These are phyloP conservation scores for Parasarocladium wereldwijsianum DNA, from an alignment of 2,329 filamentous ascomycete genomes.

Conservation along the genomic window DNA sequence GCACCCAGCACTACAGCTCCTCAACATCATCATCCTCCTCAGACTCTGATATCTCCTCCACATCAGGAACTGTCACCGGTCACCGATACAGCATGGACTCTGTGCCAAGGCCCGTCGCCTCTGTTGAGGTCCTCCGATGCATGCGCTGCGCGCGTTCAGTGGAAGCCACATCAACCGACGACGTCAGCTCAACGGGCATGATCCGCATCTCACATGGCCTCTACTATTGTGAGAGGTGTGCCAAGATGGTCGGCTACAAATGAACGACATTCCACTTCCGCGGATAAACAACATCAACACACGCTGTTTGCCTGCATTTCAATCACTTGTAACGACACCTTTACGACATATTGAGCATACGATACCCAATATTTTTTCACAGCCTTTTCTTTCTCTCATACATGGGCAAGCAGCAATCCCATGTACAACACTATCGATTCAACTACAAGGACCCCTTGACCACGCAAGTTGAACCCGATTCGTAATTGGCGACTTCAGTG, in stretches of 20 bases:
- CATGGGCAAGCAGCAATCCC: too few relatives aligned
- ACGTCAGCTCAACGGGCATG: slow-evolving; percentile 44
- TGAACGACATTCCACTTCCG: too few relatives aligned
- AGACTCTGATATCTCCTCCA: slow-evolving; percentile 27
- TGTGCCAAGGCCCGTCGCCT: slow-evolving; percentile 27
- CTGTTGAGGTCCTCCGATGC: slow-evolving; percentile 47
- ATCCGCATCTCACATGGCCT: slow-evolving; percentile 49
- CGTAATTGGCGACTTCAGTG: too few relatives aligned
- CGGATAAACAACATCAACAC: too few relatives aligned
- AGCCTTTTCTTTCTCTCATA: too few relatives aligned
- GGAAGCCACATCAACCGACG: slow-evolving; percentile 46
- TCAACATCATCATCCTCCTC: slow-evolving; percentile 14
- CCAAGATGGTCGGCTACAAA: slow-evolving; percentile 48
- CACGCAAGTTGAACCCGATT: too few relatives aligned
- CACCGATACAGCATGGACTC: slow-evolving; percentile 35
- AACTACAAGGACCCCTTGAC: too few relatives aligned
- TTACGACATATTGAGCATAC: too few relatives aligned
- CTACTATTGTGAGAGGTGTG: slow-evolving; percentile 52
- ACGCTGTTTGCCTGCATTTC: too few relatives aligned
- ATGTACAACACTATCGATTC: too few relatives aligned
- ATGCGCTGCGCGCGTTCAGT: slow-evolving; percentile 45
- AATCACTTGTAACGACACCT: too few relatives aligned
- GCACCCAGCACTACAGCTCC: slow-evolving; percentile 8
- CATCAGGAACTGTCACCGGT: slow-evolving; percentile 11
- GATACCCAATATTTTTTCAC: too few relatives aligned